phyloP scores from a whole-genome alignment of 2,329 filamentous ascomycete genomes.

The Aureobasidium sp. region DNA sequence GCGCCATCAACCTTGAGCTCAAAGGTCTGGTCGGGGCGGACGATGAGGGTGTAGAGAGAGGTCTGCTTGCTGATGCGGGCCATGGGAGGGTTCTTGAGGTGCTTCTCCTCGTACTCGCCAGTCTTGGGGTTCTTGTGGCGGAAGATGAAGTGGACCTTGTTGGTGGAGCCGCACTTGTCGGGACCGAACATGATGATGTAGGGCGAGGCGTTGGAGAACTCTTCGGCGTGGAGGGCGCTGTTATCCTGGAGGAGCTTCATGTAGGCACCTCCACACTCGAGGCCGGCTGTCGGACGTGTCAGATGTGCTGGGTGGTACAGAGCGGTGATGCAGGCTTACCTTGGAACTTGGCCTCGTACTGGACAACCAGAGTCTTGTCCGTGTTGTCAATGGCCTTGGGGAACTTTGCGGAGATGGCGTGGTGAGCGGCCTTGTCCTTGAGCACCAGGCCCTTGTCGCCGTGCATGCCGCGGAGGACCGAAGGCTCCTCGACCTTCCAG shows the following conservation, averaged over 20 bases:
- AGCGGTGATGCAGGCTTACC: constrained; percentile 50
- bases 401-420: constrained; percentile 99
- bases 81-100: constrained; percentile 72
- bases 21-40: constrained; percentile 94
- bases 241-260: constrained; percentile 98
- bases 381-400: constrained; percentile 94
- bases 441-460: constrained; percentile 95
- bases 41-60: constrained; percentile 91
- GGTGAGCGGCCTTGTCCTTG: constrained; percentile 96
- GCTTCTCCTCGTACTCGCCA: constrained; percentile 99
- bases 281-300: constrained; percentile 54
- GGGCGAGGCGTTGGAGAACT: constrained; percentile 94
- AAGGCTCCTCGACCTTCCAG: constrained; percentile 93
- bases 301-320: constrained; percentile 13
- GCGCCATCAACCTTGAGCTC: constrained; percentile 87
- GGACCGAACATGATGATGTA: constrained; percentile 99
- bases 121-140: constrained; percentile 99
- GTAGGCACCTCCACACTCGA: constrained; percentile 97
- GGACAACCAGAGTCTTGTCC: constrained; percentile 91
- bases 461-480: constrained; percentile 80
- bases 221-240: constrained; percentile 90
- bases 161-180: constrained; percentile 97
- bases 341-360: constrained; percentile 99
- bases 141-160: constrained; percentile 98
- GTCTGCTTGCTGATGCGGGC: constrained; percentile 87